Evolutionary conservation across 306 rosid genomes (phyloP), one percentile per base, ranked within the genome.

Genomic region (Vigna reflexopilosa): DNA sequence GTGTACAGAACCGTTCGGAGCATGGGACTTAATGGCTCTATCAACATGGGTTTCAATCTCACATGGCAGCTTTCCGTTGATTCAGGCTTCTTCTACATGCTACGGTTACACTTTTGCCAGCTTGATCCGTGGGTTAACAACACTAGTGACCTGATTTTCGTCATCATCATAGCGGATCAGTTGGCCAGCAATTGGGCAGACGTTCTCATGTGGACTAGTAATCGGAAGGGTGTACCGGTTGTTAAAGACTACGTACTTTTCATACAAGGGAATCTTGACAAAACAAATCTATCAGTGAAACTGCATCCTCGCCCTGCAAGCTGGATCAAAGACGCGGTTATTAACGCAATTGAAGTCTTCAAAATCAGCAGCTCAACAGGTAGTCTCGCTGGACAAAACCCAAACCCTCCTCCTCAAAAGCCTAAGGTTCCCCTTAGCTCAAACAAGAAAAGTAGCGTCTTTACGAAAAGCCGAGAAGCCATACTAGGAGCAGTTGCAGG

Each of bases 121-220:
- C 70, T 64, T 36, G 4, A 38, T 28, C 49, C 30, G 2, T 0
- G 0, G 0, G 26, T 36, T 4, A 7, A 17, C 0, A 0, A 5
- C 0, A 0, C 1, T 38, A 30, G 70, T 65, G n/a, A 65, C 50
- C 2, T 8, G 32, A 2, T 0, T 0, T 65, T 65, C 52, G 0
- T 0, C 70, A 65, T 65, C 32, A 10, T 1, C 51, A 19, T 65
- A 0, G 0, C 0, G 5, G 70, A 65, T 40, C 32, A 38, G 32
- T 30, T 30, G 32, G 32, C 32, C 0, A 30, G 0, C 32, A 0
- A 30, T 30, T 0, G 32, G 32, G 32, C 32, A 0, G 32, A 30
- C 32, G 32, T 30, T 30, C 32, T 30, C 32, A 0, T 30, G 32
- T 30, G 32, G 32, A 30, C 32, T 0, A 0, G 2, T 14, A 14